Percentiles rank a stretch among this genome's conserved stretches.
Evolutionary conservation across 768 basidiomycete species (phyloP).

Genomic region (Leccinellum luteum): DNA sequence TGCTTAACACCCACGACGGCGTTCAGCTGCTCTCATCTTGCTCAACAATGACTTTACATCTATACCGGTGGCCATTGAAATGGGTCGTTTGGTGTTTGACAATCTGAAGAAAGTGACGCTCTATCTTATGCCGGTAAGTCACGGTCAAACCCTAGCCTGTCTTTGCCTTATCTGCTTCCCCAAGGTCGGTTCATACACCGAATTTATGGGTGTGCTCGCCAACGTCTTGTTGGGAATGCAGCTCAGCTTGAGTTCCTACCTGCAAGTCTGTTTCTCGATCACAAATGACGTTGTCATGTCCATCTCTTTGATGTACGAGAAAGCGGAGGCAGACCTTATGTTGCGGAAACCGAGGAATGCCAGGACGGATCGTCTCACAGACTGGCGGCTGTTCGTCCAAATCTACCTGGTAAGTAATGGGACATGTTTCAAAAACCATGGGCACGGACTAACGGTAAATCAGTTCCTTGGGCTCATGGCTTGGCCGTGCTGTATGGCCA

Average conservation of each 20-base stretch:
- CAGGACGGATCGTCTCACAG: slow-evolving; percentile 47
- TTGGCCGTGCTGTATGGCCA: slow-evolving; percentile 45
- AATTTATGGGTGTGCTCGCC: slow-evolving; percentile 53
- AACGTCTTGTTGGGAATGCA: slow-evolving; percentile 62
- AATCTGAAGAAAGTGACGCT: slow-evolving; percentile 53
- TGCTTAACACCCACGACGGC: not conserved
- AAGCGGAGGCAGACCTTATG: slow-evolving; percentile 50
- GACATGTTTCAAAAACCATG: not conserved
- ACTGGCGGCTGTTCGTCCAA: slow-evolving; percentile 48
- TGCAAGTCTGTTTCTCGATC: slow-evolving; percentile 57
- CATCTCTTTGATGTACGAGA: slow-evolving; percentile 50
- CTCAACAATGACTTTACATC: slow-evolving; percentile 59
- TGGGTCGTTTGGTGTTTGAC: slow-evolving; percentile 58
- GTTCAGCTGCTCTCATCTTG: slow-evolving; percentile 44
- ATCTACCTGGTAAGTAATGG: slow-evolving; percentile 41
- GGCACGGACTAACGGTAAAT: slow-evolving; percentile 2
- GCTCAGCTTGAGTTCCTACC: slow-evolving; percentile 50
- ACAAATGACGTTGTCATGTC: slow-evolving; percentile 52
- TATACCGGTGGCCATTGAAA: slow-evolving; percentile 55
- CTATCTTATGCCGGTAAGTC: slow-evolving; percentile 43
- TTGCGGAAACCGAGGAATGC: slow-evolving; percentile 47
- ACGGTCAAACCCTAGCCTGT: not conserved
- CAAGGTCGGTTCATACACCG: slow-evolving; percentile 56
- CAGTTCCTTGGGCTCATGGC: slow-evolving; percentile 45
- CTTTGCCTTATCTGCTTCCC: not conserved